Percentiles rank a stretch among this genome's conserved stretches.
phyloP scores from a whole-genome alignment of 371 early-diverging fungal genomes.

The Polyrhizophydium stewartii region DNA sequence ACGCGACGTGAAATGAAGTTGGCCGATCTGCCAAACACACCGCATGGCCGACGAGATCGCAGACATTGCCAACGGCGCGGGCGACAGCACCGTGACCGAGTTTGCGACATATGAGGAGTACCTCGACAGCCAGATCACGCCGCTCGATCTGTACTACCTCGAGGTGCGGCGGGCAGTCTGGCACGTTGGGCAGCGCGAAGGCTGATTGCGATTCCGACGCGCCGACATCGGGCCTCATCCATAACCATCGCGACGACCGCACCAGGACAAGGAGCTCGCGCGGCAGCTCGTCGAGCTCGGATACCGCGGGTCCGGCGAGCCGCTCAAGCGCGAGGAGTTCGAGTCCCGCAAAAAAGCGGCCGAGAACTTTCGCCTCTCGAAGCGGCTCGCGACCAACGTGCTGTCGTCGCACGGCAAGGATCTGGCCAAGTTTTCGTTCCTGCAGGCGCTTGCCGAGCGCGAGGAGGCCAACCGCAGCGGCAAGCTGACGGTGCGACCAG shows the following conservation, averaged over 20 bases:
- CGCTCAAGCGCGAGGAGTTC: slow-evolving; percentile 53
- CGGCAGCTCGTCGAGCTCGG: slow-evolving; percentile 58
- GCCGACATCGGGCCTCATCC: too few species aligned
- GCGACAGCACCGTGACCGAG: slow-evolving; percentile 45
- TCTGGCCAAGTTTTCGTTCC: slow-evolving; percentile 30
- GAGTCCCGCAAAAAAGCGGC: slow-evolving; percentile 48
- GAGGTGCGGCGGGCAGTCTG: slow-evolving; percentile 36
- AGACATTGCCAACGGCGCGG: slow-evolving; percentile 25
- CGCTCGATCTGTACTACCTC: slow-evolving; percentile 48
- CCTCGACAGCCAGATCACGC: slow-evolving; percentile 50
- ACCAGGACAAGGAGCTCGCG: slow-evolving; percentile 52
- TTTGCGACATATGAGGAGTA: slow-evolving; percentile 57
- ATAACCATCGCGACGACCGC: not conserved
- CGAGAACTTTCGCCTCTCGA: slow-evolving; percentile 44
- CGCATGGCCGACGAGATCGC: slow-evolving; percentile 28
- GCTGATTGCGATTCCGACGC: too few species aligned
- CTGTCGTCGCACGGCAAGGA: slow-evolving; percentile 43
- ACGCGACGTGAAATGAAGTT: too few species aligned
- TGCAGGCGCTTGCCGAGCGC: slow-evolving; percentile 47
- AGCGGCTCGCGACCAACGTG: slow-evolving; percentile 42
- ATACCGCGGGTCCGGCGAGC: slow-evolving; percentile 51
- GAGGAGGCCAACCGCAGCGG: slow-evolving; percentile 54
- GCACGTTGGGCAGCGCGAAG: too few species aligned
- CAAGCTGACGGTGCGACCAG: slow-evolving; percentile 40
- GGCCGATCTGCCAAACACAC: too few species aligned